Percentiles rank a stretch among this genome's conserved stretches.
Conservation (phyloP, 2,329 filamentous ascomycete genomes). For the Penicillium sp. region DNA sequence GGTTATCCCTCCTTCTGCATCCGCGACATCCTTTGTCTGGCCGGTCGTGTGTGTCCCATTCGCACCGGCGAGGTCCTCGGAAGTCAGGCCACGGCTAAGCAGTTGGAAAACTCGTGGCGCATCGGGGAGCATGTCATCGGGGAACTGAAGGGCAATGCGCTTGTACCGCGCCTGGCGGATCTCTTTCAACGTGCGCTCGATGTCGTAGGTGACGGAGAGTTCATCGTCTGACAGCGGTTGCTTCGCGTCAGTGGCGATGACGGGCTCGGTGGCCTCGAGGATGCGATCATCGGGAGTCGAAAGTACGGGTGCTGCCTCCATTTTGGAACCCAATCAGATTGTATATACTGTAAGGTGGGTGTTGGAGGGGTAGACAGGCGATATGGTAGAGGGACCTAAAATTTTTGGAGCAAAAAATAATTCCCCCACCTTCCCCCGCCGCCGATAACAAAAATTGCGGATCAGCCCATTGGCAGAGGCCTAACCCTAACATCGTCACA, state of each 20-base stretch:
- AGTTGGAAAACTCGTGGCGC: slow-evolving; percentile 76
- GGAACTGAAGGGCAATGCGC: slow-evolving; percentile 89
- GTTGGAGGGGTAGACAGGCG: slow-evolving; percentile 16
- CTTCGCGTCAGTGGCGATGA: slow-evolving; percentile 39
- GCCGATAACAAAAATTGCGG: slow-evolving; percentile 28
- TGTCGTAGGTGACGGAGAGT: slow-evolving; percentile 78
- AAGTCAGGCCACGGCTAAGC: slow-evolving; percentile 58
- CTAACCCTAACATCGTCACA: slow-evolving; percentile 17
- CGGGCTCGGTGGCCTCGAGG: slow-evolving; percentile 57
- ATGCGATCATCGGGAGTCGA: slow-evolving; percentile 66
- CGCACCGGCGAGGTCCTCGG: slow-evolving; percentile 24
- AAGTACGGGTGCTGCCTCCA: slow-evolving; percentile 58
- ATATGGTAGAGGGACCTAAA: slow-evolving; percentile 15
- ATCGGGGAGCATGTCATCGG: slow-evolving; percentile 88
- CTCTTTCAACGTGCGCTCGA: slow-evolving; percentile 75
- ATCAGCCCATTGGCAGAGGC: slow-evolving; percentile 27
- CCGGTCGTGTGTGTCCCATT: slow-evolving; percentile 21
- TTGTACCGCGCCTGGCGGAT: slow-evolving; percentile 72
- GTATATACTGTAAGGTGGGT: slow-evolving; percentile 7
- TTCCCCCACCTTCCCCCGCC: slow-evolving; percentile 39
- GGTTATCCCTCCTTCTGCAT: slow-evolving; percentile 20
- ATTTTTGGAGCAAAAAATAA: slow-evolving; percentile 25
- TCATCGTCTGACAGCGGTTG: slow-evolving; percentile 64
- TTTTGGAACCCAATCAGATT: slow-evolving; percentile 34
- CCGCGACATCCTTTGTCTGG: slow-evolving; percentile 19